These are phyloP conservation scores for Trichoderma sp. DNA, from an alignment of 2,329 filamentous ascomycete species.

Conservation along the genomic window DNA sequence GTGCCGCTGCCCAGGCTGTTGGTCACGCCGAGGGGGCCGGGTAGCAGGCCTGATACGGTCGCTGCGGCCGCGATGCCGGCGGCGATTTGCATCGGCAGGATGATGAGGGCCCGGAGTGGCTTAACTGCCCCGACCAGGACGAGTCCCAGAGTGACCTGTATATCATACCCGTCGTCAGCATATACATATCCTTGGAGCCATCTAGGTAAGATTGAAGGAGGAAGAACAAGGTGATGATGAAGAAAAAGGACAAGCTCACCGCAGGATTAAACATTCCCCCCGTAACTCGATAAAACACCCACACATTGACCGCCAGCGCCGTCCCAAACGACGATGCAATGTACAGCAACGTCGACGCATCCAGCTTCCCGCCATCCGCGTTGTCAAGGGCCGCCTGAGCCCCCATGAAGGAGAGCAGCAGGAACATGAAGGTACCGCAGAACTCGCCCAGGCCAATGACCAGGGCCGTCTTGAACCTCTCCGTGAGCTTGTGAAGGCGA, in stretches of 20 bases:
- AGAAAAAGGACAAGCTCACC: slow-evolving; percentile 29
- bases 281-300: slow-evolving; percentile 56
- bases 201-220: neutral
- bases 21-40: slow-evolving; percentile 52
- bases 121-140: slow-evolving; percentile 56
- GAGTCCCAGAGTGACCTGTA: slow-evolving; percentile 55
- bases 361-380: slow-evolving; percentile 30
- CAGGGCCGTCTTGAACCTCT: neutral
- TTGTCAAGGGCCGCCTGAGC: slow-evolving; percentile 38
- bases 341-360: slow-evolving; percentile 44
- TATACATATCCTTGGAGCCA: neutral
- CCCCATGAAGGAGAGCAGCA: slow-evolving; percentile 45
- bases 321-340: slow-evolving; percentile 51
- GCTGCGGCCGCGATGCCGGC: slow-evolving; percentile 59
- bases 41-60: slow-evolving; percentile 56
- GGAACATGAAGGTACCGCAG: slow-evolving; percentile 53
- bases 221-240: neutral
- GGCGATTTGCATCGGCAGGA: slow-evolving; percentile 57
- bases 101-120: slow-evolving; percentile 48
- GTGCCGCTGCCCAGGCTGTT: slow-evolving; percentile 54
- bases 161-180: neutral
- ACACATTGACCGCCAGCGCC: slow-evolving; percentile 53
- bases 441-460: slow-evolving; percentile 45
- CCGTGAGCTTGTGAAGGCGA: neutral
- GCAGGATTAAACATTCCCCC: slow-evolving; percentile 54